A percentile compares a stretch with the other conserved stretches of the same genome.
phyloP scores from a whole-genome alignment of 2,329 filamentous ascomycete genomes.

The Fonsecaea pedrosoi region DNA sequence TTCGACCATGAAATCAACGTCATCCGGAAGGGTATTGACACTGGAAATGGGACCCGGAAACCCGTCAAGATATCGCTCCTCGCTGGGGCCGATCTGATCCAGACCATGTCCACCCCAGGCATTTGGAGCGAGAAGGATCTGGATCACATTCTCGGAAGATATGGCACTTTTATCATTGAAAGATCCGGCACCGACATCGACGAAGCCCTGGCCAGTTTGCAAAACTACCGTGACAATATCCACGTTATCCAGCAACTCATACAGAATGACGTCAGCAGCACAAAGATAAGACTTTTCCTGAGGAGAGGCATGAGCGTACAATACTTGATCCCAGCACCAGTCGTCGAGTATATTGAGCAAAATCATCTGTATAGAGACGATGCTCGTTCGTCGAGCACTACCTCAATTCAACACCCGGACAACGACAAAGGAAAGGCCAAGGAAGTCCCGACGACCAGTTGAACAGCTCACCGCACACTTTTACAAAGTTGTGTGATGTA shows the following conservation, averaged over 20 bases:
- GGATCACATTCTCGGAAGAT: slow-evolving; percentile 83
- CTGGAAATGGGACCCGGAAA: slow-evolving; percentile 69
- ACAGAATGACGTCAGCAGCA: slow-evolving; percentile 81
- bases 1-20: slow-evolving; percentile 89
- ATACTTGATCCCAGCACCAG: slow-evolving; percentile 74
- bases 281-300: slow-evolving; percentile 80
- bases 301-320: slow-evolving; percentile 82
- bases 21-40: slow-evolving; percentile 74
- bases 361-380: slow-evolving; percentile 69
- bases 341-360: slow-evolving; percentile 75
- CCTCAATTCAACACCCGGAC: slow-evolving; percentile 32
- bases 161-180: slow-evolving; percentile 85
- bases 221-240: slow-evolving; percentile 84
- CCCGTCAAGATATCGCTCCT: slow-evolving; percentile 78
- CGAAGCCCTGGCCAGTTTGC: slow-evolving; percentile 80
- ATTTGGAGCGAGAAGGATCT: slow-evolving; percentile 87
- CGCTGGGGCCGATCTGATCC: slow-evolving; percentile 77
- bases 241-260: slow-evolving; percentile 89
- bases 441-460: slow-evolving; percentile 10
- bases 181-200: slow-evolving; percentile 87
- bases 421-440: slow-evolving; percentile 37
- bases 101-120: slow-evolving; percentile 72
- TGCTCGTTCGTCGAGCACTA: slow-evolving; percentile 34
- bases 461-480: not conserved
- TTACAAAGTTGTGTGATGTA: not conserved